These are phyloP conservation scores for Leccinum griseonigrum DNA, from an alignment of 1,284 basidiomycete genomes.

Conservation along the genomic window DNA sequence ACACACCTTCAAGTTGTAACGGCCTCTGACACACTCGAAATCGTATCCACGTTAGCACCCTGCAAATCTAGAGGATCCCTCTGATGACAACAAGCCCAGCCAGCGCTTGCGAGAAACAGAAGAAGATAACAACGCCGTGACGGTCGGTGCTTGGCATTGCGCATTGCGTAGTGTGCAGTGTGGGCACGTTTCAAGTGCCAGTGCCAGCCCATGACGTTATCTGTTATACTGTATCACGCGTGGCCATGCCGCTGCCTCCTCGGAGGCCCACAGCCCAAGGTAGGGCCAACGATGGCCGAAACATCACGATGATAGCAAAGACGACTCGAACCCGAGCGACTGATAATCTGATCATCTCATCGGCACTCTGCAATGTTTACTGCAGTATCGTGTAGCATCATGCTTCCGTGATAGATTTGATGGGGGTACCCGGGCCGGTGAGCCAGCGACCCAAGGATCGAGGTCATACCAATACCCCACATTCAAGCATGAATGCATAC, in stretches of 20 bases:
- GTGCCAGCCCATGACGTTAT: background rate
- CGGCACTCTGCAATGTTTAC: background rate
- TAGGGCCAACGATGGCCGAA: background rate
- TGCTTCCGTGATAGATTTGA: too few species aligned
- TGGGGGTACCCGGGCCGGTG: too few species aligned
- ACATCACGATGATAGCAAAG: background rate
- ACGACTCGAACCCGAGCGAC: background rate
- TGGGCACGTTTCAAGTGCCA: background rate
- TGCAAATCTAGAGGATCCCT: too few species aligned
- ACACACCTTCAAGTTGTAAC: too few species aligned
- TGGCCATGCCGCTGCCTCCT: background rate
- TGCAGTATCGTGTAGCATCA: too few species aligned
- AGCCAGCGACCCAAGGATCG: too few species aligned
- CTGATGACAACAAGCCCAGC: too few species aligned
- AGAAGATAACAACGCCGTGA: background rate
- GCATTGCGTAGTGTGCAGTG: too few species aligned
- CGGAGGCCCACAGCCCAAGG: background rate
- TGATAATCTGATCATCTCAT: background rate
- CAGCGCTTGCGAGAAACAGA: too few species aligned
- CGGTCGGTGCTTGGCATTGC: too few species aligned
- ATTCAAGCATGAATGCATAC: background rate
- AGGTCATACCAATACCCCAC: background rate
- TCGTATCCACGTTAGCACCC: too few species aligned
- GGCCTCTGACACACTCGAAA: too few species aligned
- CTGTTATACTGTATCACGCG: background rate